phyloP scores from a whole-genome alignment of 2,329 filamentous ascomycete species.

The Alternaria solani region DNA sequence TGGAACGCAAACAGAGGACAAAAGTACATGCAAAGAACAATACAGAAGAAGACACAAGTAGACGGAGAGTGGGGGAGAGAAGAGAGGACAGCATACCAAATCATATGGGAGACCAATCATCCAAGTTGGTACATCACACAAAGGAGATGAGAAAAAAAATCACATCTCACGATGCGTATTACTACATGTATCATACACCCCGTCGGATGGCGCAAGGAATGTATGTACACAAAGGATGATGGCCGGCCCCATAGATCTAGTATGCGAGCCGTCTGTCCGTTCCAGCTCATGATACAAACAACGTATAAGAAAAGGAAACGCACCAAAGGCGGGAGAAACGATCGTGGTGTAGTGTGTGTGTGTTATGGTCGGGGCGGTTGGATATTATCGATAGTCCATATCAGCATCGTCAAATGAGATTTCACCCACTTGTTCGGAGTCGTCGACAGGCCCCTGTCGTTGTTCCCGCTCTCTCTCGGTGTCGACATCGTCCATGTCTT shows the following conservation, averaged over 20 bases:
- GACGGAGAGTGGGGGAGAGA: background rate
- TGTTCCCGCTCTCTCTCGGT: conserved; percentile 66
- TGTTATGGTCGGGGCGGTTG: conserved; percentile 30
- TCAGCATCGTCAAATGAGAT: conserved; percentile 68
- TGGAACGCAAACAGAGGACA: conserved; percentile 15
- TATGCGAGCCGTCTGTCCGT: conserved; percentile 9
- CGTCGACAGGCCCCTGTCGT: conserved; percentile 56
- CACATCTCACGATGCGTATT: conserved; percentile 36
- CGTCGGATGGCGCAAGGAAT: conserved; percentile 29
- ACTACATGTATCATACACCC: conserved; percentile 43
- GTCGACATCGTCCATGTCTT: conserved; percentile 87
- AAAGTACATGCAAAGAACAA: background rate
- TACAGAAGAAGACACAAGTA: conserved; percentile 4
- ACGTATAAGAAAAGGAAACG: conserved; percentile 43
- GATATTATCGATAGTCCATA: conserved; percentile 65
- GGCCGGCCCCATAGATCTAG: conserved; percentile 16
- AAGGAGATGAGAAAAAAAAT: conserved; percentile 25
- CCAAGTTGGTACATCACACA: conserved; percentile 14
- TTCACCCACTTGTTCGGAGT: conserved; percentile 73
- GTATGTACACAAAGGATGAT: conserved; percentile 38
- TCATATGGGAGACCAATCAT: conserved; percentile 14
- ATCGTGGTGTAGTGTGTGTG: conserved; percentile 38
- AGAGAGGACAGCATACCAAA: conserved; percentile 7
- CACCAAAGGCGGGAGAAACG: conserved; percentile 49
- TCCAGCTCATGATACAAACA: conserved; percentile 19